A percentile compares a stretch with the other conserved stretches of the same genome.
phyloP scores from a whole-genome alignment of 2,329 filamentous ascomycete genomes.

The Verticillium tricorpus region DNA sequence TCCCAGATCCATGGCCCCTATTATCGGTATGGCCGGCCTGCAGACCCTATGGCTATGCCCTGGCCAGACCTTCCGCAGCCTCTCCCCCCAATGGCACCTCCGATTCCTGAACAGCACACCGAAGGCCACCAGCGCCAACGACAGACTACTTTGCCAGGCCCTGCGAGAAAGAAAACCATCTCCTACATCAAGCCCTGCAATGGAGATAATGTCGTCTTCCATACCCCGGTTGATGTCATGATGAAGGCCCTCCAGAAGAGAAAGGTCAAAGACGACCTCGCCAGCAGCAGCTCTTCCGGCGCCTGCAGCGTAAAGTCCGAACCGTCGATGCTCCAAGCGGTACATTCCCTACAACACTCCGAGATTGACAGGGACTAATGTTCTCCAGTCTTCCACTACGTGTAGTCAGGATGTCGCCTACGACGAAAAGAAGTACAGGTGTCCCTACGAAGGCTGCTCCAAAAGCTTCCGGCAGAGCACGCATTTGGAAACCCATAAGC shows the following conservation, averaged over 20 bases:
- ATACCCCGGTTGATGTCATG: slow-evolving; percentile 79
- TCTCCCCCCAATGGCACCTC: neutral
- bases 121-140: neutral
- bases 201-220: slow-evolving; percentile 55
- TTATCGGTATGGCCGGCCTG: neutral
- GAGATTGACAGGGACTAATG: neutral
- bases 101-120: neutral
- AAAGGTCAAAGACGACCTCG: slow-evolving; percentile 31
- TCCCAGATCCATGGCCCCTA: neutral
- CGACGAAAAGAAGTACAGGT: slow-evolving; percentile 65
- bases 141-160: neutral
- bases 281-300: slow-evolving; percentile 12
- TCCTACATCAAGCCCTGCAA: slow-evolving; percentile 38
- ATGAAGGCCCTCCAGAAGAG: slow-evolving; percentile 85
- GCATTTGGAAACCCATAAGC: slow-evolving; percentile 83
- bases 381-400: neutral
- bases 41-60: neutral
- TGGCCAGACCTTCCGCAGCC: neutral
- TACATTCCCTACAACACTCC: neutral
- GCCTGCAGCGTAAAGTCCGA: slow-evolving; percentile 6
- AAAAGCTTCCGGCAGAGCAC: slow-evolving; percentile 90
- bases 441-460: slow-evolving; percentile 66
- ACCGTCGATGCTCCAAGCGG: neutral
- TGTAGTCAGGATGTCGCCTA: neutral
- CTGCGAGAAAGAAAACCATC: neutral